Conservation (phyloP, 768 basidiomycete genomes). For the Pleurotus sapidus region DNA sequence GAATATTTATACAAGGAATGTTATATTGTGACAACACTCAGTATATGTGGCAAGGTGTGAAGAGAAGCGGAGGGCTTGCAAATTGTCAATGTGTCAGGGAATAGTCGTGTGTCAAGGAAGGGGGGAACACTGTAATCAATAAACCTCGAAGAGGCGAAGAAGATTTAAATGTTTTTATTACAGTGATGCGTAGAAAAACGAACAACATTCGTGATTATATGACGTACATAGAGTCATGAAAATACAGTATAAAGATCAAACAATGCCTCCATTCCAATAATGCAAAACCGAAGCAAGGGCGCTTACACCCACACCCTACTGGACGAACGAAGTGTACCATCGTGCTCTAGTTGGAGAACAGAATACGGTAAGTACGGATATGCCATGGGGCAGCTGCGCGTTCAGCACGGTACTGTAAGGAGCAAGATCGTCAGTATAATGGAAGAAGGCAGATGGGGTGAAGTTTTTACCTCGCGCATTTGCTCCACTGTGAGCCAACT, state of each 20-base stretch:
- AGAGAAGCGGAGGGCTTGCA: too few relatives aligned
- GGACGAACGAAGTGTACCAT: not conserved
- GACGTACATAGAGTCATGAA: not conserved
- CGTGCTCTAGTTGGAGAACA: constrained; percentile 33
- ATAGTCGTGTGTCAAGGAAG: too few relatives aligned
- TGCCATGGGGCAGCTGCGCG: constrained; percentile 31
- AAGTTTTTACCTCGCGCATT: constrained; percentile 33
- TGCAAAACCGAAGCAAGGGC: not conserved
- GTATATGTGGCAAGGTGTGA: too few relatives aligned
- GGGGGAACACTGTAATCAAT: too few relatives aligned
- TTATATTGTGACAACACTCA: too few relatives aligned
- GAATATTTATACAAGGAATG: too few relatives aligned
- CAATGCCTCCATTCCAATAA: not conserved
- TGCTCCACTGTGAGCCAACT: constrained; percentile 44
- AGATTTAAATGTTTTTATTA: not conserved
- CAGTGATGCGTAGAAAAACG: not conserved
- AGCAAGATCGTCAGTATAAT: not conserved
- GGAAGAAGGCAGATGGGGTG: not conserved
- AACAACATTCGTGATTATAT: not conserved
- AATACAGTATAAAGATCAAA: not conserved
- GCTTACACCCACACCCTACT: not conserved
- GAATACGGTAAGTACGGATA: constrained; percentile 34
- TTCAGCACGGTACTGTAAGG: constrained; percentile 34
- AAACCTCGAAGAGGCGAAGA: too few relatives aligned
- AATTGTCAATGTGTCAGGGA: too few relatives aligned